A percentile compares a stretch with the other conserved stretches of the same genome.
phyloP scores from a whole-genome alignment of 2,329 filamentous ascomycete species.

The Arthroderma uncinatum region DNA sequence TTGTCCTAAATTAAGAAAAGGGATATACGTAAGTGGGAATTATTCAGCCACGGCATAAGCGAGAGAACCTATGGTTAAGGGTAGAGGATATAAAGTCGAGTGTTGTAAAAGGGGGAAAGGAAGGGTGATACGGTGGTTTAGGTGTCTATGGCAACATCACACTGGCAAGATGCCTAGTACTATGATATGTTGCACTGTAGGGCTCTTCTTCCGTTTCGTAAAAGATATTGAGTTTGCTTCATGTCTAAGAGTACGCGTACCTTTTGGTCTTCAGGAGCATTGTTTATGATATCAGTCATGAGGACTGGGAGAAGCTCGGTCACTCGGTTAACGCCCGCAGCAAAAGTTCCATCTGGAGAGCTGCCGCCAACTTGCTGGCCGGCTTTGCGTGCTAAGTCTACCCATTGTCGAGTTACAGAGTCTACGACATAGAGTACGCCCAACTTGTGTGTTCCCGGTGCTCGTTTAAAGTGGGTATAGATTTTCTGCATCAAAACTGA shows the following conservation, averaged over 20 bases:
- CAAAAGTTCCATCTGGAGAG: slow-evolving; percentile 83
- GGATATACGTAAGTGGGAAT: slow-evolving; percentile 40
- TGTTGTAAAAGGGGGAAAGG: slow-evolving; percentile 4
- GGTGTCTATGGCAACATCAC: slow-evolving; percentile 9
- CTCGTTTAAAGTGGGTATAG: slow-evolving; percentile 93
- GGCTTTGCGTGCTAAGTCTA: slow-evolving; percentile 81
- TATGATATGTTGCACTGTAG: slow-evolving; percentile 4
- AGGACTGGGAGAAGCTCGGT: slow-evolving; percentile 85
- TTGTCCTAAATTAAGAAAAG: slow-evolving; percentile 62
- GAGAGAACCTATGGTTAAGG: slow-evolving; percentile 7
- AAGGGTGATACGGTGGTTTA: slow-evolving; percentile 11
- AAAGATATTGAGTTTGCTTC: slow-evolving; percentile 8
- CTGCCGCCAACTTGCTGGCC: slow-evolving; percentile 70
- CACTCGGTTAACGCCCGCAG: slow-evolving; percentile 90
- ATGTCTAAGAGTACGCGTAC: slow-evolving; percentile 49
- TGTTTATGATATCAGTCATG: slow-evolving; percentile 89
- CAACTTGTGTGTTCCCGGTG: slow-evolving; percentile 88
- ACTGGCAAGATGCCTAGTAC: background rate
- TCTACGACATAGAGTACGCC: slow-evolving; percentile 99
- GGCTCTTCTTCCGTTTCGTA: background rate
- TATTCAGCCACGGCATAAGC: slow-evolving; percentile 24
- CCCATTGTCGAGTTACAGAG: slow-evolving; percentile 97
- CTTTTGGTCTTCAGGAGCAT: slow-evolving; percentile 89
- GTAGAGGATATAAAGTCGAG: slow-evolving; percentile 8
- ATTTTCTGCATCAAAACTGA: slow-evolving; percentile 91